Conservation (phyloP, 1,139 yeast genomes). For the Eremothecium coryli region DNA sequence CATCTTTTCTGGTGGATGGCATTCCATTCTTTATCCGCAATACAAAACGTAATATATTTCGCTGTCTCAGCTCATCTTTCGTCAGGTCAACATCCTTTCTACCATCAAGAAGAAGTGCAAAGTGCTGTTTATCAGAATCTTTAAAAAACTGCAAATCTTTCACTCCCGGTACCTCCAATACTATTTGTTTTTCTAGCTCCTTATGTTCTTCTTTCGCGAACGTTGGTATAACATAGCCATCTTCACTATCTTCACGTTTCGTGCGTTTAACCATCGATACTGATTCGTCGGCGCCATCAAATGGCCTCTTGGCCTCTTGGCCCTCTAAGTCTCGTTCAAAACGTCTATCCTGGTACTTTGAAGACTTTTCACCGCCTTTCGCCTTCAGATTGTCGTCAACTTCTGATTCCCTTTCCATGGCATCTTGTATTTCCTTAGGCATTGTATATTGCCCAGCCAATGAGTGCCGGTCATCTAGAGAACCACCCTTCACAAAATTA, state of each 20-base stretch:
- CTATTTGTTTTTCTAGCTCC: slow-evolving; percentile 31
- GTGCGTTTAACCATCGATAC: slow-evolving; percentile 1
- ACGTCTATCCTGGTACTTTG: slow-evolving; percentile 31
- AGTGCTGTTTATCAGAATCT: slow-evolving; percentile 63
- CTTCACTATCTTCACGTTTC: neutral
- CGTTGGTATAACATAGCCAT: slow-evolving; percentile 33
- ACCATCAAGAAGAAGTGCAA: slow-evolving; percentile 48
- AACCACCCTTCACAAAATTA: slow-evolving; percentile 2
- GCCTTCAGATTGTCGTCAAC: slow-evolving; percentile 12
- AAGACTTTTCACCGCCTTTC: slow-evolving; percentile 33
- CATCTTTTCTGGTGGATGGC: slow-evolving; percentile 55
- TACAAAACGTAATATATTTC: slow-evolving; percentile 54
- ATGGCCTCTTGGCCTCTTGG: neutral
- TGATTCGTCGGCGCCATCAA: neutral
- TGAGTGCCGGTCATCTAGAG: slow-evolving; percentile 10
- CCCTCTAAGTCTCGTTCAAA: slow-evolving; percentile 26
- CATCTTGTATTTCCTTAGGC: slow-evolving; percentile 30
- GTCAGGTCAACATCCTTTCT: slow-evolving; percentile 34
- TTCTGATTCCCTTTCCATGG: slow-evolving; percentile 31
- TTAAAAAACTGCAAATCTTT: slow-evolving; percentile 58
- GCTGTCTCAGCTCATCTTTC: slow-evolving; percentile 48
- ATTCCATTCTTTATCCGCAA: slow-evolving; percentile 72
- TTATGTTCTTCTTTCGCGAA: slow-evolving; percentile 21
- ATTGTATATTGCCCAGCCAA: slow-evolving; percentile 31
- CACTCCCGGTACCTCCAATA: slow-evolving; percentile 56